Conservation (phyloP, 2,329 filamentous ascomycete genomes). For the Hypoxylon sp. region DNA sequence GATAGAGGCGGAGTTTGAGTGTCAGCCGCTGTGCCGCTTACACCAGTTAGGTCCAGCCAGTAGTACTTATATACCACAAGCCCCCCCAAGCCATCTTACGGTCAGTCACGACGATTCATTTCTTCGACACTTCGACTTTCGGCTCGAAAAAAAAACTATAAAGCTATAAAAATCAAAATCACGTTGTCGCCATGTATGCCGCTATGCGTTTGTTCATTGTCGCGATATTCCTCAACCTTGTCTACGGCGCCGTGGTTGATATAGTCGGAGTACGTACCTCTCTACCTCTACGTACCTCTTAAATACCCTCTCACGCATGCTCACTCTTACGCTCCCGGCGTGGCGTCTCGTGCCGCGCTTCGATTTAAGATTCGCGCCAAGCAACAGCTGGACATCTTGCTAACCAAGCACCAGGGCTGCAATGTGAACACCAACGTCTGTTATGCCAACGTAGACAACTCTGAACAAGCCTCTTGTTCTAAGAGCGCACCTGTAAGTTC, state of each 20-base stretch:
- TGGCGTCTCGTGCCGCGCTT: background rate
- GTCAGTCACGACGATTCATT: conserved; percentile 2
- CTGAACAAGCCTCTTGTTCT: conserved; percentile 21
- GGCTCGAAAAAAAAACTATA: background rate
- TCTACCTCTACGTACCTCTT: background rate
- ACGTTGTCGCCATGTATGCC: conserved; percentile 2
- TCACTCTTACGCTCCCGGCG: background rate
- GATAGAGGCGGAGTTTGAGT: conserved; percentile 17
- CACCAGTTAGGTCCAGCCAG: background rate
- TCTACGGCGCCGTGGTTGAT: conserved; percentile 22
- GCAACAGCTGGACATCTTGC: background rate
- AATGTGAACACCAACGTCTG: conserved; percentile 25
- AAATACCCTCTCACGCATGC: background rate
- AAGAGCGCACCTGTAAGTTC: conserved; percentile 17
- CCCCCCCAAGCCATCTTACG: conserved; percentile 14
- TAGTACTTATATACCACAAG: conserved; percentile 8
- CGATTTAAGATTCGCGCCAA: background rate
- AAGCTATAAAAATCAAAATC: background rate
- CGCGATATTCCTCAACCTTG: conserved; percentile 21
- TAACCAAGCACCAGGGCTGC: conserved; percentile 14
- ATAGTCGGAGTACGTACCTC: conserved; percentile 20
- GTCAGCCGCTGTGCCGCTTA: conserved; percentile 20
- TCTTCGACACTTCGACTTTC: background rate
- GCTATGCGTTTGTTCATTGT: conserved; percentile 21
- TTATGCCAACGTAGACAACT: conserved; percentile 27